phyloP scores from a whole-genome alignment of 2,329 filamentous ascomycete genomes.

The Calonectria montana region DNA sequence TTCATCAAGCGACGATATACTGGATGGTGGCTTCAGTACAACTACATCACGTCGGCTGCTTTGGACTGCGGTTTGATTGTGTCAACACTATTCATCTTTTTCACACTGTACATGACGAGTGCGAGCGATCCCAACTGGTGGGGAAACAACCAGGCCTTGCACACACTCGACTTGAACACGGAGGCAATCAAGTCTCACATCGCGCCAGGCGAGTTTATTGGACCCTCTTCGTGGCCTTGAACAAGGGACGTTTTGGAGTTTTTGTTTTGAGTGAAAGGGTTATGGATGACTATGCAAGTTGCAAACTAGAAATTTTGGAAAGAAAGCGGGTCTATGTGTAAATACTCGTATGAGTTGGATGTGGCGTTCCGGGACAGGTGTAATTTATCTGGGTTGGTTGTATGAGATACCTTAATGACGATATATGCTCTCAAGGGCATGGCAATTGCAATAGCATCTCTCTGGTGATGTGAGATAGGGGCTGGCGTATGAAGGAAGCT shows the following conservation, averaged over 20 bases:
- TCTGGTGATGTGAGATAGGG: not conserved
- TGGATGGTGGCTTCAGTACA: slow-evolving; percentile 83
- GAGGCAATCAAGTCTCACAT: slow-evolving; percentile 57
- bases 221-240: slow-evolving; percentile 61
- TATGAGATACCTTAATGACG: slow-evolving; percentile 44
- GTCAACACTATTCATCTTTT: slow-evolving; percentile 76
- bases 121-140: slow-evolving; percentile 70
- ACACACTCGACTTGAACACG: slow-evolving; percentile 59
- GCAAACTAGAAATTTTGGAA: slow-evolving; percentile 17
- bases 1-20: slow-evolving; percentile 72
- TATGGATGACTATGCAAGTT: slow-evolving; percentile 25
- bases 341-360: slow-evolving; percentile 24
- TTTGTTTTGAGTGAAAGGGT: slow-evolving; percentile 10
- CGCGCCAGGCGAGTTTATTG: slow-evolving; percentile 60
- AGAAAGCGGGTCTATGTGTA: slow-evolving; percentile 28
- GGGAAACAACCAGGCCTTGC: slow-evolving; percentile 62
- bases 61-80: slow-evolving; percentile 76
- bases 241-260: not conserved
- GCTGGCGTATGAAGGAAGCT: not conserved
- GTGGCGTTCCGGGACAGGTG: slow-evolving; percentile 34
- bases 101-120: slow-evolving; percentile 71
- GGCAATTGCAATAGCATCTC: not conserved
- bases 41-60: slow-evolving; percentile 79
- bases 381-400: slow-evolving; percentile 29
- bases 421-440: slow-evolving; percentile 32